A percentile compares a stretch with the other conserved stretches of the same genome.
Evolutionary conservation across 2,329 filamentous ascomycete species (phyloP).

Genomic region (Ophiostoma himal-ulmi): DNA sequence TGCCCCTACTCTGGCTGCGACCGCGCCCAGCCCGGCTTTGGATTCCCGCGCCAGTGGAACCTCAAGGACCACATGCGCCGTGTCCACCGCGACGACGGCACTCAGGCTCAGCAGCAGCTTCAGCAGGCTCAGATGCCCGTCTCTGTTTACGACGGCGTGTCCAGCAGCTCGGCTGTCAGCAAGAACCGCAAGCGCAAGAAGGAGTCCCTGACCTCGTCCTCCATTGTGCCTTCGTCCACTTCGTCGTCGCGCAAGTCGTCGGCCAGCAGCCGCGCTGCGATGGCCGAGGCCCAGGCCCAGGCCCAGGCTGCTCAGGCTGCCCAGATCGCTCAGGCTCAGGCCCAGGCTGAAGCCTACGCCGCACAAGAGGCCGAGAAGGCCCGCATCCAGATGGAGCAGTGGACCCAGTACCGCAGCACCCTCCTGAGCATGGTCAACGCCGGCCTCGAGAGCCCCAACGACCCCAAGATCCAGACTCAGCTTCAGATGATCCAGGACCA

Average conservation of each 20-base stretch:
- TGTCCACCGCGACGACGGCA: conserved; percentile 64
- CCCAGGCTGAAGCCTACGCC: conserved; percentile 23
- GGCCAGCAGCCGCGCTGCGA: conserved; percentile 29
- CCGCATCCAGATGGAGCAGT: conserved; percentile 45
- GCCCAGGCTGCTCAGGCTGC: background rate
- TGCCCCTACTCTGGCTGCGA: conserved; percentile 87
- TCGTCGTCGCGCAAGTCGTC: conserved; percentile 29
- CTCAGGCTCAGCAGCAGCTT: background rate
- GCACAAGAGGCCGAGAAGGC: conserved; percentile 35
- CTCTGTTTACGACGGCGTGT: background rate
- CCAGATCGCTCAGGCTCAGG: conserved; percentile 9
- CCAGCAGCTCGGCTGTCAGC: conserved; percentile 26
- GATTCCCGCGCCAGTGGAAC: conserved; percentile 94
- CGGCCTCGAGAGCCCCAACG: conserved; percentile 45
- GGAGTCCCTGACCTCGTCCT: conserved; percentile 38
- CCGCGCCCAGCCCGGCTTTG: conserved; percentile 71
- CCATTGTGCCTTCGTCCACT: conserved; percentile 29
- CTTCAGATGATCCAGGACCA: conserved; percentile 48
- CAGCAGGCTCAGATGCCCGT: background rate
- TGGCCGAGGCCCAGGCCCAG: conserved; percentile 10
- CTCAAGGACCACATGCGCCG: conserved; percentile 95
- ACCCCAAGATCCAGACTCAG: conserved; percentile 48
- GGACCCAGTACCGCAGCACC: conserved; percentile 57
- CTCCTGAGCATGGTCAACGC: conserved; percentile 53
- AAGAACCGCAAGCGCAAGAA: conserved; percentile 57